phyloP scores from a whole-genome alignment of 352 stramenopile species.

The Peronospora destructor region DNA sequence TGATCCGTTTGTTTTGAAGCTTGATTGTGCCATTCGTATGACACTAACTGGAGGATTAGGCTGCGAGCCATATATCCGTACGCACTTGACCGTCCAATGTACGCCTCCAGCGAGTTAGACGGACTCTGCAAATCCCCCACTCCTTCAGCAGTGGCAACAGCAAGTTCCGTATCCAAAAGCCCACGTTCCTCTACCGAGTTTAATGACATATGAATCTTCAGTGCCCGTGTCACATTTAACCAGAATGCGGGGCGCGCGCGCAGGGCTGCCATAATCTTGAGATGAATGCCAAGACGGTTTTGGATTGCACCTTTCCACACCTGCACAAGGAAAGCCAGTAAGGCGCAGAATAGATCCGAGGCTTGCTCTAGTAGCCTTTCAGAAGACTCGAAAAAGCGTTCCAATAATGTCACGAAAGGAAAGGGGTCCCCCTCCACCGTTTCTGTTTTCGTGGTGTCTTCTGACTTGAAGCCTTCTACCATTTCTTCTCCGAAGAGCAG shows the following conservation, averaged over 20 bases:
- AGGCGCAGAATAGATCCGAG: constrained; percentile 49
- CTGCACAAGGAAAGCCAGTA: constrained; percentile 49
- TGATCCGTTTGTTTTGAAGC: constrained; percentile 29
- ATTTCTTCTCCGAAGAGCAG: constrained; percentile 35
- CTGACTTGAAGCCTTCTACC: constrained; percentile 10
- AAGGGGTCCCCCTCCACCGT: constrained; percentile 18
- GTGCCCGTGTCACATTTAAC: constrained; percentile 45
- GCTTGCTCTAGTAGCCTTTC: constrained; percentile 51
- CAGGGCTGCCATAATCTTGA: constrained; percentile 40
- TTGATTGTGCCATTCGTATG: constrained; percentile 58
- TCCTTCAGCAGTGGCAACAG: constrained; percentile 23
- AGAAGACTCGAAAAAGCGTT: constrained; percentile 47
- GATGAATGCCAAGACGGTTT: constrained; percentile 36
- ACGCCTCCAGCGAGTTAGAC: constrained; percentile 23
- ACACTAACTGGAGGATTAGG: constrained; percentile 55
- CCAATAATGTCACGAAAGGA: constrained; percentile 35
- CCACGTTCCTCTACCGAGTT: constrained; percentile 32
- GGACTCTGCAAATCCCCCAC: constrained; percentile 12
- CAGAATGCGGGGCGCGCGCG: constrained; percentile 40
- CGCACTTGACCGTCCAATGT: constrained; percentile 45
- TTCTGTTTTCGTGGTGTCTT: constrained; percentile 13
- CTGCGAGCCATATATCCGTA: constrained; percentile 53
- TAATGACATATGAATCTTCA: constrained; percentile 55
- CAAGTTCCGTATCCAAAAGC: constrained; percentile 34
- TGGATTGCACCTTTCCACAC: constrained; percentile 46